A percentile compares a stretch with the other conserved stretches of the same genome.
phyloP scores from a whole-genome alignment of 805 yeast species.

The Hanseniaspora clermontiae region DNA sequence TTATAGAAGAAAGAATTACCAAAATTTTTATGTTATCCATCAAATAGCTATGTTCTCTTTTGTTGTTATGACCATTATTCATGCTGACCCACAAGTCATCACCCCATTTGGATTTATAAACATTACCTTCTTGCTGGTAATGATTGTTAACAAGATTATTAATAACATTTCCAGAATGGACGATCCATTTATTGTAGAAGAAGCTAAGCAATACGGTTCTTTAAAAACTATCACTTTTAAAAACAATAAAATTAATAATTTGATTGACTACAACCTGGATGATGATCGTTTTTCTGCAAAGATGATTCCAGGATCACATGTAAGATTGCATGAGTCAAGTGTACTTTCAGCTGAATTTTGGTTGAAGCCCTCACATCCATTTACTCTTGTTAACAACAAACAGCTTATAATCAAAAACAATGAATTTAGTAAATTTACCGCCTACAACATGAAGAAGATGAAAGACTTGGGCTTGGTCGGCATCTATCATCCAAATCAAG shows the following conservation, averaged over 20 bases:
- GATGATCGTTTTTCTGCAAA: not conserved
- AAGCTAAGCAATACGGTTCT: conserved; percentile 14
- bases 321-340: conserved; percentile 35
- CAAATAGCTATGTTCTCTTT: conserved; percentile 37
- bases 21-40: conserved; percentile 45
- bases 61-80: conserved; percentile 38
- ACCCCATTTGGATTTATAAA: conserved; percentile 25
- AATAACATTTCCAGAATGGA: conserved; percentile 4
- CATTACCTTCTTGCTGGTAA: conserved; percentile 16
- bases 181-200: conserved; percentile 1
- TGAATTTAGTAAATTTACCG: conserved; percentile 6
- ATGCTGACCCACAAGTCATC: conserved; percentile 60
- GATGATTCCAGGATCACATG: conserved; percentile 42
- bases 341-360: conserved; percentile 31
- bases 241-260: conserved; percentile 16
- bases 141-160: conserved; percentile 9
- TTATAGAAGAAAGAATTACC: conserved; percentile 37
- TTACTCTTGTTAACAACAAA: conserved; percentile 40
- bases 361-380: conserved; percentile 56
- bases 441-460: not conserved
- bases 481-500: not conserved
- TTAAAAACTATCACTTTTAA: conserved; percentile 15
- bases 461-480: conserved; percentile 1
- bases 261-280: conserved; percentile 16
- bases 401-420: conserved; percentile 14